A percentile compares a stretch with the other conserved stretches of the same genome.
These are phyloP conservation scores for Adiantum capillusveneris DNA, from an alignment of 75 land plant genomes.

Conservation along the genomic window DNA sequence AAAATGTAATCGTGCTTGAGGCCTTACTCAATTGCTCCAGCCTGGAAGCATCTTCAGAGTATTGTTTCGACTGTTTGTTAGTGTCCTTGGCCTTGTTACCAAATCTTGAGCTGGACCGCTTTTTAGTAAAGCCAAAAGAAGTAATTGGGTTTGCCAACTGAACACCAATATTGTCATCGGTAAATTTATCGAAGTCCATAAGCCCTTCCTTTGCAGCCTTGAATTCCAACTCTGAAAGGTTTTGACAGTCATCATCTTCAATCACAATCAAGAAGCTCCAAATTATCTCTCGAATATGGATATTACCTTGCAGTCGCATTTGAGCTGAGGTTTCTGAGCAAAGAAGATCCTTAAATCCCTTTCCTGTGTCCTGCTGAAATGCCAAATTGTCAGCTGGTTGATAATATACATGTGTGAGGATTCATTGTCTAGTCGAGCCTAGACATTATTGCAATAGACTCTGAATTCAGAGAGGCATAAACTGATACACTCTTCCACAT, in stretches of 20 bases:
- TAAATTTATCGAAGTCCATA: background rate
- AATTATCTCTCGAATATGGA: background rate
- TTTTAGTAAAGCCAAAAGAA: constrained; percentile 4
- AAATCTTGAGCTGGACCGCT: background rate
- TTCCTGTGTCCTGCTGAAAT: constrained; percentile 1
- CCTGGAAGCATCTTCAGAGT: constrained; percentile 11
- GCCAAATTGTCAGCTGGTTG: too few species aligned
- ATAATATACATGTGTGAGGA: too few species aligned
- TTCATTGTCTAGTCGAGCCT: too few species aligned
- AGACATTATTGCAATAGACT: too few species aligned
- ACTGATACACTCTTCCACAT: background rate
- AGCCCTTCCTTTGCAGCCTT: background rate
- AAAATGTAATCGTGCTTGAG: too few species aligned
- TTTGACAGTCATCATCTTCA: background rate
- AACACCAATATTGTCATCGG: background rate
- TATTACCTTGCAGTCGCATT: background rate
- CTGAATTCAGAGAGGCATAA: too few species aligned
- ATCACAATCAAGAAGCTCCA: background rate
- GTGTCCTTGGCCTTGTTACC: constrained; percentile 1
- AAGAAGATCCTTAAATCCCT: background rate
- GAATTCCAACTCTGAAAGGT: background rate
- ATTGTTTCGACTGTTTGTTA: constrained; percentile 5
- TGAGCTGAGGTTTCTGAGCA: background rate
- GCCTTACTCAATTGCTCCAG: constrained; percentile 30
- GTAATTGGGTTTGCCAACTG: background rate